Evolutionary conservation across 2,329 filamentous ascomycete species (phyloP), one percentile per base, ranked within the genome.

Genomic region (Endocalyx cinctus): DNA sequence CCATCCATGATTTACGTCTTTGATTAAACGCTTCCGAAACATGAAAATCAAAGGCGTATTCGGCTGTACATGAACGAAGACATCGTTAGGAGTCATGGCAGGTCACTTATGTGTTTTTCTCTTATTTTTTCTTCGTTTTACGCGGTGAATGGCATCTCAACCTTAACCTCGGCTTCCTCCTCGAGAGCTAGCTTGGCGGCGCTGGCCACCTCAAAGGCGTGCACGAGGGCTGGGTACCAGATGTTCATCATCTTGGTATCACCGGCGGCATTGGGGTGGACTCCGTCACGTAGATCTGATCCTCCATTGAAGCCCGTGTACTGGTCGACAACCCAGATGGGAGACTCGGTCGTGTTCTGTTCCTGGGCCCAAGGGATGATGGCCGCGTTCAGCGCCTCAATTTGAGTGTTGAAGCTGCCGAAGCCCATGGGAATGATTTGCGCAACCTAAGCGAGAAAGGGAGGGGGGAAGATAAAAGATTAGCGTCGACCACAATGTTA

Each of bases 241-340:
- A 54, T 26, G 23, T 51, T 45, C 43, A 42, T 40, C 63, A 59
- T 67, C 55, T 66, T 67, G 16, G 48, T 55, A 39, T 66, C 61
- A 1, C 63, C 63, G 0, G 47, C 37, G 39, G 55, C 50, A 43
- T 63, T 65, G 4, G 62, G 61, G 42, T 65, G 62, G 4, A 66
- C 47, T 3, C 62, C 59, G 36, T 65, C 62, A 12, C 60, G 50
- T 3, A 61, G 40, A 35, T 63, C 59, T 18, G 39, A 42, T 7
- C 30, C 19, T 20, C 46, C 39, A 37, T 46, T 54, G 41, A 63
- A 62, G 4, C 60, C 59, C 1, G 59, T 60, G 35, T 60, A 64
- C 41, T 64, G 62, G 35, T 64, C 61, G 3, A 65, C 62, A 10
- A 65, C 55, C 58, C 57, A 64, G 43, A 66, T 62, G 2, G 60